Base-by-base conservation (phyloP, 768 basidiomycete genomes). In the Rhodotorula taiwanensis region DNA sequence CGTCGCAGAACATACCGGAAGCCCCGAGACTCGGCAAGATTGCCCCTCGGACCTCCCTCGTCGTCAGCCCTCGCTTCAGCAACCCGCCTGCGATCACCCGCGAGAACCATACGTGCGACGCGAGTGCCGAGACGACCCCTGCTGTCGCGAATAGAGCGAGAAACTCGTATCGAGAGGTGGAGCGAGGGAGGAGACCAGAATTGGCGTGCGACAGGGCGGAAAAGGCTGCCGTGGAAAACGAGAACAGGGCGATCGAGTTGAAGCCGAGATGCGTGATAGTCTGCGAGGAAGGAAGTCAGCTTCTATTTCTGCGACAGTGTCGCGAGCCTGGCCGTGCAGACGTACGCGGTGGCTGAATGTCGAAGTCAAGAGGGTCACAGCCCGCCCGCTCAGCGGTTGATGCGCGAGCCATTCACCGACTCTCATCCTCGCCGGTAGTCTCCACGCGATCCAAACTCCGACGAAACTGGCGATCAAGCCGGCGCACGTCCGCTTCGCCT, bases 111-210 rank as follows among this genome's bases (percentile, higher is more conserved):
- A 62, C 13, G 36, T 68, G 66, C 11, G 64, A 66, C 13, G 55
- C 63, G 34, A 62, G 34, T 4, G 61, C 60, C 0, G 70, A 62
- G 6, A 48, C 50, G n/a, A 71, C 58, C 5, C 70, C 70, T 30
- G 66, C 67, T 55, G 57, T 55, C 18, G 52, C 57, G 41, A 68
- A 71, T 52, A 71, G 55, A 27, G 70, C 66, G 42, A 71, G 44
- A 27, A 68, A 71, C 52, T 71, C 70, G 58, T 58, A 71, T 5
- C 62, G 59, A 4, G 66, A 65, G 2, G 66, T 71, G 18, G 55
- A 48, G 25, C 67, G 66, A 11, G 69, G 60, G 2, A 67, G 59
- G 14, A 58, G 8, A 25, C 66, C 66, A 14, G 52, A 55, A 16
- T 39, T 16, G 16, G 36, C 9, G 33, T 60, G n/a, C 48, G 55